These are phyloP conservation scores for Russula brevipes DNA, from an alignment of 768 basidiomycete genomes.

Conservation along the genomic window DNA sequence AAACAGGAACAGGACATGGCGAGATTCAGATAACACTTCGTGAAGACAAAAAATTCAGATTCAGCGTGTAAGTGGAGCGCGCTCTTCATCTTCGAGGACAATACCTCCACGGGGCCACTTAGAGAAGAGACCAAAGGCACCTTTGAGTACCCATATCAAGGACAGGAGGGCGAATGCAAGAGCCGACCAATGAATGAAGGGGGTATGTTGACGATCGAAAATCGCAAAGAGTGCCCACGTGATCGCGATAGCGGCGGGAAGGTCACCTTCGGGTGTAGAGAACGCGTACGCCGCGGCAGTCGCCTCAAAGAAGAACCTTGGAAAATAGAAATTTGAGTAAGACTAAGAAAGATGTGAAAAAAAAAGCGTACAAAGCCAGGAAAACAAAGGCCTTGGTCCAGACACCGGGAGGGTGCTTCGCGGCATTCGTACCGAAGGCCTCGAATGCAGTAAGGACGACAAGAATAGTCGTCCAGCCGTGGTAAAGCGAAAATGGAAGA, in stretches of 20 bases:
- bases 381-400: slow-evolving; percentile 97
- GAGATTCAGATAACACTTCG: neutral
- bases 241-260: slow-evolving; percentile 88
- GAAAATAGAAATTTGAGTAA: slow-evolving; percentile 2
- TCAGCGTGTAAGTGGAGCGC: slow-evolving; percentile 67
- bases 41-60: neutral
- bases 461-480: slow-evolving; percentile 87
- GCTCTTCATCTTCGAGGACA: slow-evolving; percentile 78
- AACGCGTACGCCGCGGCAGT: slow-evolving; percentile 95
- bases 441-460: slow-evolving; percentile 80
- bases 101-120: slow-evolving; percentile 43
- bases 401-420: slow-evolving; percentile 59
- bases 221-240: slow-evolving; percentile 93
- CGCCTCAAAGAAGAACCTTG: slow-evolving; percentile 84
- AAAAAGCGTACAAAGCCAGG: slow-evolving; percentile 64
- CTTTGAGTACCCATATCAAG: slow-evolving; percentile 80
- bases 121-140: slow-evolving; percentile 49
- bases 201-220: slow-evolving; percentile 64
- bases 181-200: slow-evolving; percentile 89
- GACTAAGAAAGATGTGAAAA: slow-evolving; percentile 1
- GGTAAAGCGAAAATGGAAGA: slow-evolving; percentile 93
- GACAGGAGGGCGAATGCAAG: slow-evolving; percentile 82
- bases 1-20: neutral
- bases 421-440: slow-evolving; percentile 80
- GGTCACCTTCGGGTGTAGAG: slow-evolving; percentile 83